These are phyloP conservation scores for Glycine soja DNA, from an alignment of 306 rosid species.

Conservation along the genomic window DNA sequence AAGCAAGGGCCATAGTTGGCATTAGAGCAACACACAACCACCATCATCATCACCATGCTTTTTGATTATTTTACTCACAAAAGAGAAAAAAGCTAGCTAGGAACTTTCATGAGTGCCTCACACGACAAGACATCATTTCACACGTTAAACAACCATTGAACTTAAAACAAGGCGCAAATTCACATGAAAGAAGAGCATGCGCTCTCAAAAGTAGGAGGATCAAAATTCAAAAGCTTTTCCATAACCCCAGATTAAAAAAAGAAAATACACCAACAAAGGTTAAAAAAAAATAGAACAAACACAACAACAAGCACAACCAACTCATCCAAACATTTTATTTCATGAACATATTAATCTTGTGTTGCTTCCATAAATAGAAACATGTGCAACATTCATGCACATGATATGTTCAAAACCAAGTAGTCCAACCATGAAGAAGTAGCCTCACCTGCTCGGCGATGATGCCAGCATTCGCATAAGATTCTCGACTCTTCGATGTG, in stretches of 20 bases:
- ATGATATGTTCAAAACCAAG: conserved; percentile 30
- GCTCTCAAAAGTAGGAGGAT: conserved; percentile 44
- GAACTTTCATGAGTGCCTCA: conserved; percentile 46
- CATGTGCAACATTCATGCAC: background rate
- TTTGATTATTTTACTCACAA: conserved; percentile 41
- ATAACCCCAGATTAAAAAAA: background rate
- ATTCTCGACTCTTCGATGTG: conserved; percentile 93
- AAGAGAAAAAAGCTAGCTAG: conserved; percentile 35
- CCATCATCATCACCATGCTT: conserved; percentile 45
- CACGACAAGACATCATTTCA: conserved; percentile 56
- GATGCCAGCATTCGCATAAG: conserved; percentile 95
- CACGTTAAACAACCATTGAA: conserved; percentile 24
- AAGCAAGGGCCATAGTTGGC: conserved; percentile 34
- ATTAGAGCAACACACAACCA: conserved; percentile 28
- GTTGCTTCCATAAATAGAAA: too few relatives aligned
- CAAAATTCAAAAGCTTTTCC: conserved; percentile 28
- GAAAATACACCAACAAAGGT: too few relatives aligned
- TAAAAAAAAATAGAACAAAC: background rate
- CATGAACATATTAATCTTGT: background rate
- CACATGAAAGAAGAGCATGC: conserved; percentile 47
- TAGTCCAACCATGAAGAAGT: background rate
- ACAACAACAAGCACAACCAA: background rate
- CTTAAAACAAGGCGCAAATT: conserved; percentile 44
- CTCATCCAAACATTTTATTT: background rate
- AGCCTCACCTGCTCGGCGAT: conserved; percentile 89